phyloP scores from a whole-genome alignment of 306 rosid species.

The Vigna radiata region DNA sequence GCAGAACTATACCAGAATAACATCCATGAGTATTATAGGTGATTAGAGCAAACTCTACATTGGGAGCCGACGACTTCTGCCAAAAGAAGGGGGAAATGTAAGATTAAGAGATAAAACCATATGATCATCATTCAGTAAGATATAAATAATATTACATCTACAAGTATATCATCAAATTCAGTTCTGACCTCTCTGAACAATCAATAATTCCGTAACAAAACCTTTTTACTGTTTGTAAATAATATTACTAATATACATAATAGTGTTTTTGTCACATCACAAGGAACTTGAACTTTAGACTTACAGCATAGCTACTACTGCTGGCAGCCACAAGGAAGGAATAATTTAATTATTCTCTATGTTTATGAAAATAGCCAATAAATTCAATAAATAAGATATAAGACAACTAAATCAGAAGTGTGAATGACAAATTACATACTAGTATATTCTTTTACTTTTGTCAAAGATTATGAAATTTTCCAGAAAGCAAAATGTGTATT shows the following conservation, averaged over 20 bases:
- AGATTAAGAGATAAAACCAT: constrained; percentile 29
- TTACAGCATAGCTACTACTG: constrained; percentile 7
- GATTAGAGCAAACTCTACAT: constrained; percentile 76
- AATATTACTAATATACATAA: background rate
- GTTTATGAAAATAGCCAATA: constrained; percentile 27
- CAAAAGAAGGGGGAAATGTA: constrained; percentile 42
- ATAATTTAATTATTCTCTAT: background rate
- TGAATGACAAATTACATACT: background rate
- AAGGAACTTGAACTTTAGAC: constrained; percentile 30
- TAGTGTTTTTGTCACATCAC: background rate
- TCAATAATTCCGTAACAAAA: constrained; percentile 11
- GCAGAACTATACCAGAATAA: constrained; percentile 76
- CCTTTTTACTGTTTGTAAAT: background rate
- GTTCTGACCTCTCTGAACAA: constrained; percentile 2
- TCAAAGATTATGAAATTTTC: constrained; percentile 28
- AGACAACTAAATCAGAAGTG: constrained; percentile 14
- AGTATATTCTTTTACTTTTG: constrained; percentile 25
- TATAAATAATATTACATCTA: constrained; percentile 15
- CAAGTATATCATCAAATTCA: constrained; percentile 21
- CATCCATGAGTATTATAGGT: constrained; percentile 87
- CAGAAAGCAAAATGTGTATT: constrained; percentile 41
- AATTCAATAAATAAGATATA: constrained; percentile 18
- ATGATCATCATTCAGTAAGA: constrained; percentile 40
- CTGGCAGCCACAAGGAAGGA: constrained; percentile 18
- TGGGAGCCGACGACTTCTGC: constrained; percentile 75